phyloP scores from a whole-genome alignment of 192 early-diverging fungal genomes.

The Umbelopsis sp. region DNA sequence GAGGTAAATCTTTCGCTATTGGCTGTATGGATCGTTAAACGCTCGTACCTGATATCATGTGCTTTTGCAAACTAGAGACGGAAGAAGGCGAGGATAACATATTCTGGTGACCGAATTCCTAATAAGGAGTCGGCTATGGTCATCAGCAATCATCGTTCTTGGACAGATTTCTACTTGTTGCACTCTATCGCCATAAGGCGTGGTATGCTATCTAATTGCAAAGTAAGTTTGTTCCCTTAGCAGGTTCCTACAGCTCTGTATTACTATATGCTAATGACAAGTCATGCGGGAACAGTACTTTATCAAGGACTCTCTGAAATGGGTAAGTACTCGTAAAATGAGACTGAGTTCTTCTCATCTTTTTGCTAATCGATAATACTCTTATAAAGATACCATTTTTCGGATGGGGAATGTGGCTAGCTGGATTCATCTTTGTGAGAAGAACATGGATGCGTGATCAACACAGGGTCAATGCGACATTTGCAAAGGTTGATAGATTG shows the following conservation, averaged over 20 bases:
- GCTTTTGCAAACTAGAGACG: neutral
- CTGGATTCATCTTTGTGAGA: slow-evolving; percentile 60
- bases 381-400: slow-evolving; percentile 56
- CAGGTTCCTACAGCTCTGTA: neutral
- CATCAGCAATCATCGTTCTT: slow-evolving; percentile 58
- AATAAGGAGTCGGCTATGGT: slow-evolving; percentile 54
- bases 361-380: neutral
- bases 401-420: slow-evolving; percentile 66
- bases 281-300: slow-evolving; percentile 46
- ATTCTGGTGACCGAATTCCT: slow-evolving; percentile 56
- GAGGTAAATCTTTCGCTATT: neutral
- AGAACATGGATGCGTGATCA: slow-evolving; percentile 60
- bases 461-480: slow-evolving; percentile 52
- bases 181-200: slow-evolving; percentile 52
- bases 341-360: neutral
- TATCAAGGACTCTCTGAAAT: slow-evolving; percentile 65
- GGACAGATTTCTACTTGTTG: slow-evolving; percentile 61
- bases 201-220: slow-evolving; percentile 56
- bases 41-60: neutral
- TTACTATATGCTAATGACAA: neutral
- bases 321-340: slow-evolving; percentile 32
- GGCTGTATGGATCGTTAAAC: neutral
- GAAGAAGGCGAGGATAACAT: slow-evolving; percentile 53
- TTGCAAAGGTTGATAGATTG: slow-evolving; percentile 49
- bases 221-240: slow-evolving; percentile 34